Base-by-base conservation (phyloP, 768 basidiomycete species). In the Lactifluus hygrophoroides region DNA sequence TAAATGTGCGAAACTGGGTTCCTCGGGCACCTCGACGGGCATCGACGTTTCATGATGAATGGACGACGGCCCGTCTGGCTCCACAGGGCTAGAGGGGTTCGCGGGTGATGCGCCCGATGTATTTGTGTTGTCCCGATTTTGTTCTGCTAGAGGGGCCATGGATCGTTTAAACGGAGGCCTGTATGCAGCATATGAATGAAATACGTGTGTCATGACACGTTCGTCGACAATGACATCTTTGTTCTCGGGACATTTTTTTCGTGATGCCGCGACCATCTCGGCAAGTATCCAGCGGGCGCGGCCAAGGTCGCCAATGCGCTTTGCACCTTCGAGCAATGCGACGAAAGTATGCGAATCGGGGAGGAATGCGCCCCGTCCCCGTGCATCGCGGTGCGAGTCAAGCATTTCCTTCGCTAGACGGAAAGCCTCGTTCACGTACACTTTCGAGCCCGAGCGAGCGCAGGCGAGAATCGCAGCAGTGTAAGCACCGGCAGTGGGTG, bases 201-300 rank as follows among this genome's bases (percentile, higher is more conserved):
- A 94, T 30, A 94, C 71, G 65, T 90, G 87, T 66, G 79, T 78
- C 84, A 96, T 85, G 43, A 87, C 74, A 62, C 85, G 80, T 55
- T 88, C 85, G 61, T 88, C 78, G 21, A 81, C 70, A 17, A 69
- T 67, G 23, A 73, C 69, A 5, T 62, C n/a, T 57, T 65, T 35
- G 30, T 55, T 68, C 34, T 49, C 68, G 27, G 58, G 61, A 19
- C 65, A 66, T 9, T 60, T 54, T 9, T 60, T 55, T 52, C 69
- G 51, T 57, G 42, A 38, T 35, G 21, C 71, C 43, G 74, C 75
- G 25, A 89, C 78, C 72, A 92, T 82, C 74, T 96, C 93, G 1
- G 87, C 89, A 54, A 98, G 74, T 58, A 97, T 86, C 94, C 94
- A 97, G 64, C 94, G 76, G 25, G 85, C 84, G 48, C 91, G 77